Conservation (phyloP, 2,329 filamentous ascomycete genomes). For the Phialophora macrospora region DNA sequence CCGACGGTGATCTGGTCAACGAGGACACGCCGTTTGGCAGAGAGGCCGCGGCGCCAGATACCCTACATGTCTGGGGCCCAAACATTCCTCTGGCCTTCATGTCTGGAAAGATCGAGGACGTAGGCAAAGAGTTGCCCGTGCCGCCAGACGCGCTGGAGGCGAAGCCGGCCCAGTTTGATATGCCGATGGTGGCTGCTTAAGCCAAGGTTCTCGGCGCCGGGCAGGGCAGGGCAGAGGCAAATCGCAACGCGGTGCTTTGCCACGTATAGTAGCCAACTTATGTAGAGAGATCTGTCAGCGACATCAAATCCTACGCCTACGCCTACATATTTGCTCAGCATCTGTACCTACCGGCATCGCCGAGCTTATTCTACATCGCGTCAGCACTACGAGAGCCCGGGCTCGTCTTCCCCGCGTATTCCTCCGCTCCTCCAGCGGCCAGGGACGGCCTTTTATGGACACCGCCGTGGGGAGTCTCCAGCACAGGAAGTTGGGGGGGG, state of each 20-base stretch:
- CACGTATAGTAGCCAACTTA: no score
- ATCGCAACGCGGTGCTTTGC: not conserved
- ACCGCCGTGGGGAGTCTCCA: not conserved
- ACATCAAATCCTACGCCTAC: not conserved
- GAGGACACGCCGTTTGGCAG: conserved; percentile 42
- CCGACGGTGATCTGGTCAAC: conserved; percentile 63
- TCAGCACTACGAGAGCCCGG: not conserved
- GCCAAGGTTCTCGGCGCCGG: not conserved
- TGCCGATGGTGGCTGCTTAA: conserved; percentile 20
- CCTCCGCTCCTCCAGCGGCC: not conserved
- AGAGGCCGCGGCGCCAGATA: conserved; percentile 41
- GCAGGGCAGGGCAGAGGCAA: not conserved
- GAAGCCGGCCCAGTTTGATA: conserved; percentile 22
- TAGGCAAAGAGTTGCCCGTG: conserved; percentile 24
- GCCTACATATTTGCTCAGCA: not conserved
- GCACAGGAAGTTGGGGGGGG: not conserved
- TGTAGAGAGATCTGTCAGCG: not conserved
- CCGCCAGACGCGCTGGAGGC: conserved; percentile 25
- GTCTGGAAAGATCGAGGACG: conserved; percentile 30
- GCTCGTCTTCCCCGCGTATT: not conserved
- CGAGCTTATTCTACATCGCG: no score
- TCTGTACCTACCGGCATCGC: not conserved
- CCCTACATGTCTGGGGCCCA: conserved; percentile 44
- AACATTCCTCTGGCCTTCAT: conserved; percentile 35
- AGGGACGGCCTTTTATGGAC: not conserved